Evolutionary conservation across 345 rosid species (phyloP).

Genomic region (Camelina laxa): DNA sequence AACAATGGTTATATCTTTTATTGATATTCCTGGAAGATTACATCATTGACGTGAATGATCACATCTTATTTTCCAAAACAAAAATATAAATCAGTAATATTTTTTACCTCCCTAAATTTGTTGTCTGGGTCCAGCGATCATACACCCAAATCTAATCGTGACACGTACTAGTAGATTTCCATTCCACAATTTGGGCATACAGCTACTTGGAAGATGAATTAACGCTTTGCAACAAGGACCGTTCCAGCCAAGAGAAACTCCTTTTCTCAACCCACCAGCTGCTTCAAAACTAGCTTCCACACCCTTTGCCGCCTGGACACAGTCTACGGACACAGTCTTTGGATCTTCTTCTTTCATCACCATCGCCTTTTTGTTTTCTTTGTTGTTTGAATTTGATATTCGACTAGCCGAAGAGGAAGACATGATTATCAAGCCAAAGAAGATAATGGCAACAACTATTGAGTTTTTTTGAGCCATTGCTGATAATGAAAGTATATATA

Average conservation of each 20-base stretch:
- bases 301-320: conserved; percentile 16
- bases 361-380: background rate
- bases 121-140: no score
- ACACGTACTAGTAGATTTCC: no score
- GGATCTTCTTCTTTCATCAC: background rate
- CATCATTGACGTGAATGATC: conserved; percentile 18
- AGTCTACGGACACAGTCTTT: background rate
- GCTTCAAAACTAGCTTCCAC: conserved; percentile 23
- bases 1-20: background rate
- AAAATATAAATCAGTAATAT: no score
- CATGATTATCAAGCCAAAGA: conserved; percentile 14
- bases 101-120: no score
- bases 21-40: background rate
- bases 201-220: conserved; percentile 17
- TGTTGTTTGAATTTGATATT: background rate
- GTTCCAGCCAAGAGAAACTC: background rate
- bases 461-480: conserved; percentile 8
- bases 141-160: no score
- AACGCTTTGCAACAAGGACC: conserved; percentile 28
- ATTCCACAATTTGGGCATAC: background rate
- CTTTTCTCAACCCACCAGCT: background rate
- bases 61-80: conserved; percentile 15
- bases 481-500: no score
- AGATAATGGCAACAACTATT: conserved; percentile 5
- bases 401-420: conserved; percentile 8